Evolutionary conservation across 805 yeast genomes (phyloP).

Genomic region (Metschnikowia dekortorum): DNA sequence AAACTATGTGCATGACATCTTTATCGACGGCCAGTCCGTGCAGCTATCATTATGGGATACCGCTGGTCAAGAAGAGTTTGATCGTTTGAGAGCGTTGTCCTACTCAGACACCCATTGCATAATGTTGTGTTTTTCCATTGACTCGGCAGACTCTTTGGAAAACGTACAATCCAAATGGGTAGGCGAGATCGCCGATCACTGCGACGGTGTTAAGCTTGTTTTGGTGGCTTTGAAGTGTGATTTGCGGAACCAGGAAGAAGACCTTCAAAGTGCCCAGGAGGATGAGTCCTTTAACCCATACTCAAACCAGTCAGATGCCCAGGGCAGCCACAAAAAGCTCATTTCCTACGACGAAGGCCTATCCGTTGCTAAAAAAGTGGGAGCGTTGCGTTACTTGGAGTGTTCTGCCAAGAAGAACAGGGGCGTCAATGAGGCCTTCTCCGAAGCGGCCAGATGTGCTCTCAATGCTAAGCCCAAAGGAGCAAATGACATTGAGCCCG

Average conservation of each 20-base stretch:
- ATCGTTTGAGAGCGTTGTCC: constrained; percentile 84
- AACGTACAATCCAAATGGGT: constrained; percentile 97
- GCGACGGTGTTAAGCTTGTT: constrained; percentile 92
- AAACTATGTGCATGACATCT: constrained; percentile 94
- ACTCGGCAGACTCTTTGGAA: constrained; percentile 88
- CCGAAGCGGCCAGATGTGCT: constrained; percentile 98
- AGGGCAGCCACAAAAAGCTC: constrained; percentile 44
- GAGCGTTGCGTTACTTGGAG: constrained; percentile 91
- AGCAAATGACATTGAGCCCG: constrained; percentile 45
- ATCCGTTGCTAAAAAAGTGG: constrained; percentile 85
- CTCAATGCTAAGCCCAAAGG: constrained; percentile 84
- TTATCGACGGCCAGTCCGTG: constrained; percentile 89
- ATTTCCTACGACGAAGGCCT: constrained; percentile 92
- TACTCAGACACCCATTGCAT: constrained; percentile 96
- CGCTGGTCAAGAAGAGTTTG: constrained; percentile 98
- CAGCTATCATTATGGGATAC: constrained; percentile 97
- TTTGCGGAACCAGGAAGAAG: constrained; percentile 62
- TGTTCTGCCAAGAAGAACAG: constrained; percentile 95
- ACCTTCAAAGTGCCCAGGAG: constrained; percentile 20
- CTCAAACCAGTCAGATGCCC: constrained; percentile 25
- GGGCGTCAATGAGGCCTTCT: constrained; percentile 98
- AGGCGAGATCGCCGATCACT: constrained; percentile 93
- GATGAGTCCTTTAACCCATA: constrained; percentile 33
- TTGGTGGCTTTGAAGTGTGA: constrained; percentile 94
- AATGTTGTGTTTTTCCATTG: constrained; percentile 93